Evolutionary conservation across 768 basidiomycete species (phyloP).

Genomic region (Coprinellus micaceus): DNA sequence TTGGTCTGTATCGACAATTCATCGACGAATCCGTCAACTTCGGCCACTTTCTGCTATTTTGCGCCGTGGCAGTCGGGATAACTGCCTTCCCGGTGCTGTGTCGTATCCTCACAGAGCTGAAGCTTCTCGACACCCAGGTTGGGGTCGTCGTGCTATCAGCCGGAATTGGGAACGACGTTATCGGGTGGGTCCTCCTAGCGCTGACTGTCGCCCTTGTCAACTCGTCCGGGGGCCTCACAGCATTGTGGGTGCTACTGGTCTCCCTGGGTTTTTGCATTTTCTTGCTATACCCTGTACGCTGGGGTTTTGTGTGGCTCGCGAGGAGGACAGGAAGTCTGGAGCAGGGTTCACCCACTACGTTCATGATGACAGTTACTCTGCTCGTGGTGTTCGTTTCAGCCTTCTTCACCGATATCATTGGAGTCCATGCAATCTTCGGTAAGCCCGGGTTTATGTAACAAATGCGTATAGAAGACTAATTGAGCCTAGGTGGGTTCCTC

Average conservation of each 20-base stretch:
- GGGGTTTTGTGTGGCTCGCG: conserved; percentile 64
- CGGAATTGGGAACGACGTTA: conserved; percentile 72
- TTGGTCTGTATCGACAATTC: conserved; percentile 74
- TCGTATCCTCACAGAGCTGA: conserved; percentile 79
- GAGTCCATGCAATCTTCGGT: conserved; percentile 69
- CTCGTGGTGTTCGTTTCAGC: conserved; percentile 69
- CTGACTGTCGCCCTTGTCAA: conserved; percentile 83
- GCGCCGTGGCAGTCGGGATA: conserved; percentile 77
- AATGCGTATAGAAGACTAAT: conserved; percentile 6
- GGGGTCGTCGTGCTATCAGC: conserved; percentile 80
- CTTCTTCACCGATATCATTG: conserved; percentile 86
- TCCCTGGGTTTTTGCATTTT: conserved; percentile 63
- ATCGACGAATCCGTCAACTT: conserved; percentile 54
- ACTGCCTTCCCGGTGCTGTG: conserved; percentile 82
- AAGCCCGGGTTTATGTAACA: conserved; percentile 3
- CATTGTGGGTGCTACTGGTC: conserved; percentile 75
- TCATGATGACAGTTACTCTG: conserved; percentile 80
- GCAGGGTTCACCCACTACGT: conserved; percentile 62
- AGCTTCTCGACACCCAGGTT: conserved; percentile 81
- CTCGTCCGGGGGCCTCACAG: conserved; percentile 66
- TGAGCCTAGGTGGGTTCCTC: conserved; percentile 64
- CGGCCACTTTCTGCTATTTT: conserved; percentile 83
- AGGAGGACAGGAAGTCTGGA: conserved; percentile 69
- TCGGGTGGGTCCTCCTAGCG: conserved; percentile 85
- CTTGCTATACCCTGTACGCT: conserved; percentile 60